phyloP scores from a whole-genome alignment of 1,284 basidiomycete species.

The Polyporus tsugae region DNA sequence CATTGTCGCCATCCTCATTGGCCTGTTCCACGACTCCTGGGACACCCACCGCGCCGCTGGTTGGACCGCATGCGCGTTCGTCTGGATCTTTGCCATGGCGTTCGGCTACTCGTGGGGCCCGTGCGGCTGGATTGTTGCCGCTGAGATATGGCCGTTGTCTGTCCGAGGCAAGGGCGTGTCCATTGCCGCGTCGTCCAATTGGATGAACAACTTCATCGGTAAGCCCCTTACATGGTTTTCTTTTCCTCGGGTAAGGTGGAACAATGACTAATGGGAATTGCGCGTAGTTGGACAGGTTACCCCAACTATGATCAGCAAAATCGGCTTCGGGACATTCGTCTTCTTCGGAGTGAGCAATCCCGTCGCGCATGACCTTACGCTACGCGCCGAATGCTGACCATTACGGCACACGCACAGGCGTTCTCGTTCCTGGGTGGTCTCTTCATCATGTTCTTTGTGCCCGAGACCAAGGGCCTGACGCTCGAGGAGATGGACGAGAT shows the following conservation, averaged over 20 bases:
- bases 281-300: constrained; percentile 58
- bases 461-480: constrained; percentile 73
- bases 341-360: constrained; percentile 65
- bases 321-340: constrained; percentile 72
- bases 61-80: constrained; percentile 70
- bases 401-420: constrained; percentile 42
- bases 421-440: constrained; percentile 71
- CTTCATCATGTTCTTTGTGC: constrained; percentile 71
- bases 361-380: neutral
- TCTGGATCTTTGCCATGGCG: constrained; percentile 74
- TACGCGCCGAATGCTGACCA: constrained; percentile 13
- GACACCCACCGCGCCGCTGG: constrained; percentile 52
- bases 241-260: too few relatives aligned
- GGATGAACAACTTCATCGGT: constrained; percentile 84
- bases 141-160: constrained; percentile 72
- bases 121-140: constrained; percentile 72
- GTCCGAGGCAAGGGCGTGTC: constrained; percentile 75
- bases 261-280: neutral
- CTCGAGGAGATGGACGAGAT: constrained; percentile 79
- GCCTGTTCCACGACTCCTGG: constrained; percentile 63
- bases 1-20: constrained; percentile 68
- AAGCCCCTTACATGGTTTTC: constrained; percentile 24
- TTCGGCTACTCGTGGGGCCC: constrained; percentile 79
- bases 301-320: constrained; percentile 65
- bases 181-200: constrained; percentile 75